These are phyloP conservation scores for Fusarium poae DNA, from an alignment of 2,329 filamentous ascomycete species.

Conservation along the genomic window DNA sequence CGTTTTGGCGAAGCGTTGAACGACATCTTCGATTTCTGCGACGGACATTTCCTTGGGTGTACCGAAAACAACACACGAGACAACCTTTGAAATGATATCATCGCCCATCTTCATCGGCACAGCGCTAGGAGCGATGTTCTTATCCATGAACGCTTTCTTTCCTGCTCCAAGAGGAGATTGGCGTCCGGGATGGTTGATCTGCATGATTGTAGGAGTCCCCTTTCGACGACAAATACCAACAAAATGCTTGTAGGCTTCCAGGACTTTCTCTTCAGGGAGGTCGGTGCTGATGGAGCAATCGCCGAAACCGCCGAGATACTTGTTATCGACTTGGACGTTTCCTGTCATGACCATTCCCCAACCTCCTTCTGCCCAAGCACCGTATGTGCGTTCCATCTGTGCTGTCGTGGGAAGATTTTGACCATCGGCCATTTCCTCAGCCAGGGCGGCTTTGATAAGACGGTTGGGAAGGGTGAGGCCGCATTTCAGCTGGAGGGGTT, in stretches of 20 bases:
- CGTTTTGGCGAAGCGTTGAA: constrained; percentile 65
- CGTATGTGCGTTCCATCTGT: constrained; percentile 61
- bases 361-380: constrained; percentile 65
- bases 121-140: constrained; percentile 60
- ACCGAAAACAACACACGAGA: constrained; percentile 59
- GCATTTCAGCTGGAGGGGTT: constrained; percentile 65
- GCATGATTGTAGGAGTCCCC: constrained; percentile 58
- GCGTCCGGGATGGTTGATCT: constrained; percentile 63
- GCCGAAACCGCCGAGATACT: constrained; percentile 53
- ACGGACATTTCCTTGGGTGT: constrained; percentile 68
- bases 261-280: constrained; percentile 44
- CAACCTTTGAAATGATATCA: constrained; percentile 52
- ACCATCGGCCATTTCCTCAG: constrained; percentile 58
- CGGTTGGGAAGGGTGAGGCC: constrained; percentile 69
- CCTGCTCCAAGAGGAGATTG: constrained; percentile 59
- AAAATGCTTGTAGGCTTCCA: constrained; percentile 57
- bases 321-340: constrained; percentile 60
- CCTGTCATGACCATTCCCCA: constrained; percentile 67
- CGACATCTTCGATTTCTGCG: constrained; percentile 66
- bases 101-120: constrained; percentile 59
- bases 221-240: constrained; percentile 50
- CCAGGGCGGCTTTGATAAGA: constrained; percentile 65
- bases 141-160: constrained; percentile 52
- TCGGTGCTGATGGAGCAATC: constrained; percentile 53
- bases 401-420: constrained; percentile 59